Base-by-base conservation (phyloP, 352 stramenopile genomes). In the Phytopythium helicoides region DNA sequence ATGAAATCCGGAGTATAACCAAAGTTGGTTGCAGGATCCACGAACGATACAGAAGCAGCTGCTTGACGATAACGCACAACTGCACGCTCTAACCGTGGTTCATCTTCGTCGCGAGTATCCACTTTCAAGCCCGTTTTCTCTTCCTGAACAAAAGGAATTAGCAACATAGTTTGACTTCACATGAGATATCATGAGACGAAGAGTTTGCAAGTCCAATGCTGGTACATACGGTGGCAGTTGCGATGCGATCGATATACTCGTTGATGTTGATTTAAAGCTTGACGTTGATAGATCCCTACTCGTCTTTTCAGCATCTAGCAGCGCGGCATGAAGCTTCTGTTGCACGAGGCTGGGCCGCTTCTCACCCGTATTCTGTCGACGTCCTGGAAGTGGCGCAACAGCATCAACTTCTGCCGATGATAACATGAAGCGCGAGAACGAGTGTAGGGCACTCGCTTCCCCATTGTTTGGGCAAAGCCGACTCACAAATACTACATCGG, bases 1-100 rank as follows among this genome's bases (percentile, higher is more conserved):
- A 92, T 83, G 46, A 92, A 86, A 54, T 73, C 86, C 19, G 52
- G 52, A 16, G 78, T 54, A 56, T 92, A 92, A 12, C 56, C 56
- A 34, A 92, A 89, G 5, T 56, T 47, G 5, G 64, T 78, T 14
- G 62, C 41, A 5, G 61, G 47, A 15, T 92, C 81, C 2, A 58
- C 58, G 46, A 86, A 89, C n/a, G 81, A 92, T 16, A 88, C 68
- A 12, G 81, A 68, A 2, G 71, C 66, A 0, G 72, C 81, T 16
- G 85, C 54, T 25, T 64, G 71, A 0, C 76, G 74, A 57, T 92
- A 92, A 0, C 81, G 62, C 52, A 57, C 72, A 12, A 78, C 54
- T 1, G 61, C 67, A 31, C 69, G 58, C 9, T 78, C 73, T 1
- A 33, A 22, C 1, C 33, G 47, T 6, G 21, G 33, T 5, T 44